Conservation (phyloP, 768 basidiomycete species). For the Exsudoporus frostii region DNA sequence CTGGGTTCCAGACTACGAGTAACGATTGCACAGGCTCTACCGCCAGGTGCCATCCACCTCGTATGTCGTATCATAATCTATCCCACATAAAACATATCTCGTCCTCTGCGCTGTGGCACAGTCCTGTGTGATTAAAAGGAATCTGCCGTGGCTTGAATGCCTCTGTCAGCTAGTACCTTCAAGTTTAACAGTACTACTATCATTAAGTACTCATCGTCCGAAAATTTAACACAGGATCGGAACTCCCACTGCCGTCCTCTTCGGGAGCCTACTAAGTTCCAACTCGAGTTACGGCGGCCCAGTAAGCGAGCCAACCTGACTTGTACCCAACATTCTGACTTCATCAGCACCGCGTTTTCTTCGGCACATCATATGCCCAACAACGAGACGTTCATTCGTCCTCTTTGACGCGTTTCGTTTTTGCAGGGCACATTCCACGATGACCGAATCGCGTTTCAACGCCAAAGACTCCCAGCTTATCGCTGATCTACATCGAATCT, state of each 20-base stretch:
- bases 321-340: conserved; percentile 3
- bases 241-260: not conserved
- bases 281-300: conserved; percentile 4
- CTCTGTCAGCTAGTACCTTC: no score
- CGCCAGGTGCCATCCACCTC: no score
- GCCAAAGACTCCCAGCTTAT: conserved; percentile 60
- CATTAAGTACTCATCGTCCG: no score
- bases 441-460: conserved; percentile 24
- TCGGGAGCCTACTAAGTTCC: not conserved
- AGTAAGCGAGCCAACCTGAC: not conserved
- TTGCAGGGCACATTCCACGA: conserved; percentile 9
- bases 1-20: no score
- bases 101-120: no score
- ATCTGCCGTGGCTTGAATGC: no score
- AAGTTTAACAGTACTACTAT: no score
- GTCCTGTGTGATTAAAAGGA: no score
- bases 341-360: not conserved
- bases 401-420: conserved; percentile 3
- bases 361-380: conserved; percentile 17
- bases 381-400: not conserved
- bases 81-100: no score
- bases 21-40: no score
- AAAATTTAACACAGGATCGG: not conserved
- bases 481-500: conserved; percentile 47
- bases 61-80: no score